Conservation (phyloP, 495 filamentous ascomycete species). For the Xylaria flabelliformis region DNA sequence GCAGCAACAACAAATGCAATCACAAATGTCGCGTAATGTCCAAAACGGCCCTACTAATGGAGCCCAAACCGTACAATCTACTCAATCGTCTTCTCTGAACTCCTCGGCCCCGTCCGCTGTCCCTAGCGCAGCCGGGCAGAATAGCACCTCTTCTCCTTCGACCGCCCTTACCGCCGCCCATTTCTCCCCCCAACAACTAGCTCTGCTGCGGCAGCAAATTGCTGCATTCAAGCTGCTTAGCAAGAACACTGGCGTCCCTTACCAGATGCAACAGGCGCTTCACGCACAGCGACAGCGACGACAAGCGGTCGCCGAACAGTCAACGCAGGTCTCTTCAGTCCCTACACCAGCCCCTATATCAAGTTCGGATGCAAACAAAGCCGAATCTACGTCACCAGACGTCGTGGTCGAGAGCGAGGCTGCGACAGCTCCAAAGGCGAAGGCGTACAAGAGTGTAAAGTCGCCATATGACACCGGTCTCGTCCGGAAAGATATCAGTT, state of each 20-base stretch:
- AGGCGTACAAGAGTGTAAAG: conserved; percentile 63
- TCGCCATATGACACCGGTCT: conserved; percentile 65
- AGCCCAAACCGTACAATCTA: conserved; percentile 42
- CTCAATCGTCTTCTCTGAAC: conserved; percentile 43
- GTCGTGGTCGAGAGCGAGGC: conserved; percentile 36
- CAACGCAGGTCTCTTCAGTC: conserved; percentile 39
- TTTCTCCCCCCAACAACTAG: conserved; percentile 75
- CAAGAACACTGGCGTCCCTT: conserved; percentile 79
- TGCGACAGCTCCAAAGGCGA: conserved; percentile 40
- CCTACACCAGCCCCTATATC: conserved; percentile 55
- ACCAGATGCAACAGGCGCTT: conserved; percentile 74
- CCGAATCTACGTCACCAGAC: conserved; percentile 41
- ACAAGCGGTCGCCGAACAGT: conserved; percentile 65
- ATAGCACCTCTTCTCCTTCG: conserved; percentile 43
- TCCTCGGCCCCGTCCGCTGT: conserved; percentile 45
- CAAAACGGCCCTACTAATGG: conserved; percentile 58
- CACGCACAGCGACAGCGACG: conserved; percentile 72
- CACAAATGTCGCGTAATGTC: conserved; percentile 46
- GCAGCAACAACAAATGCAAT: conserved; percentile 52
- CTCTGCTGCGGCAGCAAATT: conserved; percentile 76
- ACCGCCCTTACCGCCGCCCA: conserved; percentile 55
- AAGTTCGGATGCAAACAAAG: conserved; percentile 35
- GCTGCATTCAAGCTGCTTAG: conserved; percentile 80
- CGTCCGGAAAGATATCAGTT: conserved; percentile 68
- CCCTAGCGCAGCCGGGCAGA: conserved; percentile 38